These are phyloP conservation scores for Xylaria curta DNA, from an alignment of 495 filamentous ascomycete species.

Conservation along the genomic window DNA sequence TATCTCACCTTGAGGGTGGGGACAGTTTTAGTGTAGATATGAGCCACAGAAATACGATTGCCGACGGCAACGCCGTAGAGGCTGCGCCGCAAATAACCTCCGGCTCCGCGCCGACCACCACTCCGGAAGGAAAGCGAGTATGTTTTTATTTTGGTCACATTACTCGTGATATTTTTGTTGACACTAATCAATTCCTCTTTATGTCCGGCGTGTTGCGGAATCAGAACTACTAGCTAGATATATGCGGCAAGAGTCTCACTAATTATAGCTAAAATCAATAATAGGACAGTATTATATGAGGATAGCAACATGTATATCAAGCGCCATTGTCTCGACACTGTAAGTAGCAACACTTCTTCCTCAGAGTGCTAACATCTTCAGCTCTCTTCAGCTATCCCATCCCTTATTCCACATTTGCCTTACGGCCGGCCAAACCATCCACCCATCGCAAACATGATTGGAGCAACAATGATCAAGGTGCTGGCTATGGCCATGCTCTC, in stretches of 20 bases:
- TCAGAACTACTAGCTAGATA: not conserved
- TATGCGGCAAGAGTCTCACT: not conserved
- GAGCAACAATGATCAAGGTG: constrained; percentile 7
- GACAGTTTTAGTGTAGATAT: no score
- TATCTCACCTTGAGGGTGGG: no score
- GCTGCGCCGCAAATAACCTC: no score
- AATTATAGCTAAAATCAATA: constrained; percentile 1
- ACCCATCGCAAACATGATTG: not conserved
- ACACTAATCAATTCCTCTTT: not conserved
- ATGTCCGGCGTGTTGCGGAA: not conserved
- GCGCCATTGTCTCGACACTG: not conserved
- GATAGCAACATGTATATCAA: not conserved
- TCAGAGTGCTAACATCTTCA: not conserved
- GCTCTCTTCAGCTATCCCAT: constrained; percentile 1
- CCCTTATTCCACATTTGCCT: not conserved
- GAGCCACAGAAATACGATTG: no score
- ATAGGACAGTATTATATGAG: not conserved
- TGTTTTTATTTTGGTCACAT: no score
- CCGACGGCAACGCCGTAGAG: no score
- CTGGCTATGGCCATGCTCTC: constrained; percentile 7
- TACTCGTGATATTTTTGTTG: no score
- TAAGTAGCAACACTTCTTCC: not conserved
- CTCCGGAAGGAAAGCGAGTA: no score
- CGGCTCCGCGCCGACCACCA: no score
- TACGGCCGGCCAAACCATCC: not conserved